A percentile compares a stretch with the other conserved stretches of the same genome.
These are phyloP conservation scores for Rhodomyrtus psidioides DNA, from an alignment of 441 rosid genomes.

Conservation along the genomic window DNA sequence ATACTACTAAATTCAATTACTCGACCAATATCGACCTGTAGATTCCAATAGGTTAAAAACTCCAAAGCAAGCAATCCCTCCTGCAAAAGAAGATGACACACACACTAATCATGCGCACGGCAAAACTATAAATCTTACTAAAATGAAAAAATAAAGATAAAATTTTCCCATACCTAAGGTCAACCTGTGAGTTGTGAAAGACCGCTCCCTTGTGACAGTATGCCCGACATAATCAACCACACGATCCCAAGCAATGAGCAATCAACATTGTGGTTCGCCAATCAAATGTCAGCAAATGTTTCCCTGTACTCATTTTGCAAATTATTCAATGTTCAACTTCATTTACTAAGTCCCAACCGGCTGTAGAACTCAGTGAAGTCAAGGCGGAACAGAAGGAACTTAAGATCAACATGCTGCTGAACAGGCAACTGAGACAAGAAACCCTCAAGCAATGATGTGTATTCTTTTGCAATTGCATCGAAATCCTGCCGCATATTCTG, in stretches of 20 bases:
- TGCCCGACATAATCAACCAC: not conserved
- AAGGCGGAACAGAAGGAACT: conserved; percentile 83
- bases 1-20: not conserved
- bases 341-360: conserved; percentile 31
- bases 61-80: not conserved
- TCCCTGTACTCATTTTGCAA: not conserved
- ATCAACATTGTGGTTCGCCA: not conserved
- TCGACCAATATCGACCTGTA: not conserved
- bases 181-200: not conserved
- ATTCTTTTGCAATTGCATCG: conserved; percentile 61
- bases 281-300: not conserved
- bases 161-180: not conserved
- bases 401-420: conserved; percentile 81
- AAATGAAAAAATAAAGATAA: not conserved
- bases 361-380: conserved; percentile 89
- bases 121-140: not conserved
- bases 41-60: not conserved
- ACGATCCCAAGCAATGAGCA: not conserved
- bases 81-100: not conserved
- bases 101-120: not conserved
- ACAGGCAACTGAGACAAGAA: conserved; percentile 77
- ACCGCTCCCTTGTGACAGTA: not conserved
- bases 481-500: conserved; percentile 67
- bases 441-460: conserved; percentile 58
- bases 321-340: not conserved